A percentile compares a stretch with the other conserved stretches of the same genome.
Conservation (phyloP, 2,329 filamentous ascomycete species). For the Aspergillus sp. region DNA sequence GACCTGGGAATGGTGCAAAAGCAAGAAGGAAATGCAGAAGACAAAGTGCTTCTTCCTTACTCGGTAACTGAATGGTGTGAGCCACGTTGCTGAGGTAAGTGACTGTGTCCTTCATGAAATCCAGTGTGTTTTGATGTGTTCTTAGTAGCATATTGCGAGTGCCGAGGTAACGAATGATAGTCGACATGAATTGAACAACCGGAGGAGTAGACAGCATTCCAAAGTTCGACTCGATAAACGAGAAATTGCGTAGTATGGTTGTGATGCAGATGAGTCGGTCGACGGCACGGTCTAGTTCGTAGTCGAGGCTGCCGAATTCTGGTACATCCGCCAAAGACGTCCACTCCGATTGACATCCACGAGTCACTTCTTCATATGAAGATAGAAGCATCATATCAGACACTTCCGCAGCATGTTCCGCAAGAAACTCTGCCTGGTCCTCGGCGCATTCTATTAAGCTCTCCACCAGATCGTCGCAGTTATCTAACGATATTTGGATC, state of each 20-base stretch:
- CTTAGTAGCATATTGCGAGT: slow-evolving; percentile 85
- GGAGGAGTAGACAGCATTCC: slow-evolving; percentile 69
- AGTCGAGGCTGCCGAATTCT: slow-evolving; percentile 72
- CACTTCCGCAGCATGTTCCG: slow-evolving; percentile 79
- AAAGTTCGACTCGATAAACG: slow-evolving; percentile 81
- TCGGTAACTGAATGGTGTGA: slow-evolving; percentile 75
- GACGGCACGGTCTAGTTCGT: slow-evolving; percentile 82
- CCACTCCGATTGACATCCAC: slow-evolving; percentile 74
- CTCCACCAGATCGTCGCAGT: slow-evolving; percentile 86
- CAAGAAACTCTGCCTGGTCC: slow-evolving; percentile 80
- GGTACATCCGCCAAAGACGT: slow-evolving; percentile 71
- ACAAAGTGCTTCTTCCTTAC: slow-evolving; percentile 82
- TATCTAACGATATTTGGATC: slow-evolving; percentile 67
- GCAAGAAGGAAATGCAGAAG: slow-evolving; percentile 86
- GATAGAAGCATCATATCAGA: slow-evolving; percentile 82
- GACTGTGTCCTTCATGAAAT: slow-evolving; percentile 96
- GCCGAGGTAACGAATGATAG: slow-evolving; percentile 80
- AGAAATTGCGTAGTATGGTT: slow-evolving; percentile 88
- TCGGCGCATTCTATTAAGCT: slow-evolving; percentile 88
- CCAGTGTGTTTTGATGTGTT: slow-evolving; percentile 79
- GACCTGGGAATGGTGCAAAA: slow-evolving; percentile 79
- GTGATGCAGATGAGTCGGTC: slow-evolving; percentile 88
- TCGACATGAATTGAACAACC: slow-evolving; percentile 80
- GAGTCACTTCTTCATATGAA: slow-evolving; percentile 83
- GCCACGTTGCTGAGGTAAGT: slow-evolving; percentile 88